Evolutionary conservation across 2,329 filamentous ascomycete genomes (phyloP).

Genomic region (Phialophora expanda): DNA sequence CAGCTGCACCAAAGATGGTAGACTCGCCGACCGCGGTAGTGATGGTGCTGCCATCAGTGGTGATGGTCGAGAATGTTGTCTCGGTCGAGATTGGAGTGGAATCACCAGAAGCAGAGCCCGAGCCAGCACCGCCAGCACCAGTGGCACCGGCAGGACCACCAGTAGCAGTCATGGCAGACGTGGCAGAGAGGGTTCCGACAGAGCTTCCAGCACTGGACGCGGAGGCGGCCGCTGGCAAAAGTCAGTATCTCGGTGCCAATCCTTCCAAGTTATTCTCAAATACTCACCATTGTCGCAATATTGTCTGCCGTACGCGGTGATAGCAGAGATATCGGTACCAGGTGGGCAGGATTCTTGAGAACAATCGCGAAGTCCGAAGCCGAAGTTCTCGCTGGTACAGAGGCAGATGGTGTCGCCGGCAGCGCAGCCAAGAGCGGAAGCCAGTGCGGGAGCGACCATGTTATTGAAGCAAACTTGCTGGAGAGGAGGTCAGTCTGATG

Average conservation of each 20-base stretch:
- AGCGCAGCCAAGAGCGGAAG: slow-evolving; percentile 47
- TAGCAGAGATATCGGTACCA: slow-evolving; percentile 44
- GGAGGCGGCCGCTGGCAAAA: slow-evolving; percentile 25
- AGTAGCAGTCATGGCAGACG: slow-evolving; percentile 31
- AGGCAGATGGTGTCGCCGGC: slow-evolving; percentile 46
- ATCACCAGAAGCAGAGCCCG: slow-evolving; percentile 21
- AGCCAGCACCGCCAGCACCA: slow-evolving; percentile 22
- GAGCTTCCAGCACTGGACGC: slow-evolving; percentile 23
- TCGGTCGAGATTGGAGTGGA: slow-evolving; percentile 21
- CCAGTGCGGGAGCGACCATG: slow-evolving; percentile 49
- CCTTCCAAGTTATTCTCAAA: neutral
- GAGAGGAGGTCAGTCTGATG: slow-evolving; percentile 29
- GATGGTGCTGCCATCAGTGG: slow-evolving; percentile 15
- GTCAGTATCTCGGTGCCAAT: slow-evolving; percentile 10
- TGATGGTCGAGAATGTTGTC: slow-evolving; percentile 14
- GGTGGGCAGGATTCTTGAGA: slow-evolving; percentile 50
- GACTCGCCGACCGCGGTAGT: slow-evolving; percentile 18
- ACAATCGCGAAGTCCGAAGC: slow-evolving; percentile 55
- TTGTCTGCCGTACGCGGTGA: slow-evolving; percentile 44
- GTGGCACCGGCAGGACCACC: slow-evolving; percentile 26
- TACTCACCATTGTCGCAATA: slow-evolving; percentile 45
- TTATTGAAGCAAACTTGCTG: slow-evolving; percentile 53
- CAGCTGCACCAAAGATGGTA: slow-evolving; percentile 12
- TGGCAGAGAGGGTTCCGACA: slow-evolving; percentile 24
- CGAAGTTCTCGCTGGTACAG: slow-evolving; percentile 50